Evolutionary conservation across 2,329 filamentous ascomycete genomes (phyloP), one percentile per base, ranked within the genome.

Genomic region (Rugonectria rugulosa): DNA sequence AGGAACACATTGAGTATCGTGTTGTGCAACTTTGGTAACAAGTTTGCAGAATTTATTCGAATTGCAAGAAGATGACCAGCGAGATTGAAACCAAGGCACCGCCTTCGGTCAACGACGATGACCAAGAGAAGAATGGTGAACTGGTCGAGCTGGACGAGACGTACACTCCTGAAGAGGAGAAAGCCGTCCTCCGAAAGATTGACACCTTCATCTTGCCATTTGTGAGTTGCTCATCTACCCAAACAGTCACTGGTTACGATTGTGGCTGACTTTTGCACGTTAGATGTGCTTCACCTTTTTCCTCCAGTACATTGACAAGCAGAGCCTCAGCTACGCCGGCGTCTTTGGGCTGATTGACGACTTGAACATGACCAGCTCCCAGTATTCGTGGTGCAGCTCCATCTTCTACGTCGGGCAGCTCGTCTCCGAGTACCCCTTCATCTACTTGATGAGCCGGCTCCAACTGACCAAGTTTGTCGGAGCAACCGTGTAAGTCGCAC

Each of bases 401-500:
- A 75, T 79, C 56, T 79, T 79, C 66, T 79, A 77, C 61, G 60
- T 81, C 51, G 72, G 75, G 6, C 77, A 80, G 57, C 69, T 79
- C 8, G 73, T 79, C 3, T 73, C 79, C 0, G 79, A 81, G 56
- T 80, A 76, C 52, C 79, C 79, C 1, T 79, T 78, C 53, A 79
- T 80, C 43, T 82, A 81, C 59, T 67, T 82, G 10, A 82, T 83
- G 79, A 77, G 73, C 27, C 70, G 75, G 5, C 70, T 83, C 4
- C 78, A 73, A 8, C 62, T 83, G n/a, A 76, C 78, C 29, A 79
- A 78, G 52, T 80, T 81, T 53, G 79, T 83, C 5, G 79, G 79
- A 12, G 67, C 66, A 2, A 80, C 77, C 0, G 72, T 81, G 75
- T 79, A 71, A 23, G 73, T 57, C 4, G 5, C 17, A 2, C 9